These are phyloP conservation scores for Candida sp. DNA, from an alignment of 1,139 yeast species.

Conservation along the genomic window DNA sequence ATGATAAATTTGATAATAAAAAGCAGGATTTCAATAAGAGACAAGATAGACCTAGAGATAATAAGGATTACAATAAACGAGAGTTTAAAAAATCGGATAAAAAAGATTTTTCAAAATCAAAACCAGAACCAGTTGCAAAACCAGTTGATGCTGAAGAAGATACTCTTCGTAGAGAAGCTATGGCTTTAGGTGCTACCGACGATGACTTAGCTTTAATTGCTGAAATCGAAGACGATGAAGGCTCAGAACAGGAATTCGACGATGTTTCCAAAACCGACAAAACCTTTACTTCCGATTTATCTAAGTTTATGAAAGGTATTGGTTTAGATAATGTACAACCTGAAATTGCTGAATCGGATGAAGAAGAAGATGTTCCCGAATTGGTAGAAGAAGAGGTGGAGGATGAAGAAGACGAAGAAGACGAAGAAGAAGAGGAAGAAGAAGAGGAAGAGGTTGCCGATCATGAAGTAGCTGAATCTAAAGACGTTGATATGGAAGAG, in stretches of 20 bases:
- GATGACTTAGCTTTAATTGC: conserved; percentile 57
- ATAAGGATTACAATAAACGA: conserved; percentile 8
- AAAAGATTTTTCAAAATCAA: conserved; percentile 9
- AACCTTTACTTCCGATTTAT: conserved; percentile 54
- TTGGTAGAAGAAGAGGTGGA: conserved; percentile 24
- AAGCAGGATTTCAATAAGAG: background rate
- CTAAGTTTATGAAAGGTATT: conserved; percentile 62
- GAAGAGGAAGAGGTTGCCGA: conserved; percentile 16
- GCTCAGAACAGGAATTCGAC: conserved; percentile 61
- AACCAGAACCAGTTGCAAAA: conserved; percentile 1
- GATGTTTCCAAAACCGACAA: conserved; percentile 38
- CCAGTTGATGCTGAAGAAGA: conserved; percentile 22
- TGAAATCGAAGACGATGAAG: conserved; percentile 52
- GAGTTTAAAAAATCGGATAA: conserved; percentile 8
- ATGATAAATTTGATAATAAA: background rate
- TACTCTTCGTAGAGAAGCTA: conserved; percentile 62
- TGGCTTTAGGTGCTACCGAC: conserved; percentile 65
- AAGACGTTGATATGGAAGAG: conserved; percentile 12
- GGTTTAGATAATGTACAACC: conserved; percentile 52
- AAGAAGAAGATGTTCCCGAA: conserved; percentile 29
- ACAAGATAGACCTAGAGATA: conserved; percentile 1
- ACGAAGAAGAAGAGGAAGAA: conserved; percentile 21
- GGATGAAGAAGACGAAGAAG: conserved; percentile 21
- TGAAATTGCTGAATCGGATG: conserved; percentile 23
- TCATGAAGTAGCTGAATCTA: conserved; percentile 16